Percentiles rank a stretch among this genome's conserved stretches.
Evolutionary conservation across 2,329 filamentous ascomycete genomes (phyloP).

Genomic region (Neoscytalidium dimidiatum): DNA sequence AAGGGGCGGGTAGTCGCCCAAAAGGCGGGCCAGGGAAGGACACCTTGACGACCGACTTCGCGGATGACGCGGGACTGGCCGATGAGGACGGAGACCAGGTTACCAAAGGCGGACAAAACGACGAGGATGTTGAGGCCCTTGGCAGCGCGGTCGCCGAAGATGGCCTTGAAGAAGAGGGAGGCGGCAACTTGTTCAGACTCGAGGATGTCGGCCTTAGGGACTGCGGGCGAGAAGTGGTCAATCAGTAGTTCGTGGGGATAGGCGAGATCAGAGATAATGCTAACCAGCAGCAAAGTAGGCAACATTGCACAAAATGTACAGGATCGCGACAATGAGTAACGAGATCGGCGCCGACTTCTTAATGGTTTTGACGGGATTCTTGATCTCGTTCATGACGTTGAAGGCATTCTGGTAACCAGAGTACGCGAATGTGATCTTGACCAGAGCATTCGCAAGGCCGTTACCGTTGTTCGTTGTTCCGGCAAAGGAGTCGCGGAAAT

Average conservation of each 20-base stretch:
- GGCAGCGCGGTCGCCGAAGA: slow-evolving; percentile 56
- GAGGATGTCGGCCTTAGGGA: slow-evolving; percentile 68
- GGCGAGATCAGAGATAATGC: slow-evolving; percentile 30
- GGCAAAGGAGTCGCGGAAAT: slow-evolving; percentile 32
- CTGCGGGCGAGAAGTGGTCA: slow-evolving; percentile 35
- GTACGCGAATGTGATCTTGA: slow-evolving; percentile 36
- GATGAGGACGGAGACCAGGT: slow-evolving; percentile 58
- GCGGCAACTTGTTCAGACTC: slow-evolving; percentile 67
- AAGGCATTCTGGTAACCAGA: slow-evolving; percentile 35
- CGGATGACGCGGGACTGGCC: slow-evolving; percentile 32
- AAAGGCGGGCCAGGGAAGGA: slow-evolving; percentile 63
- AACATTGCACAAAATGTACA: slow-evolving; percentile 68
- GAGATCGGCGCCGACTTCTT: slow-evolving; percentile 63
- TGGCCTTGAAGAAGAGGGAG: slow-evolving; percentile 65
- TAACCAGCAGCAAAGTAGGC: slow-evolving; percentile 60
- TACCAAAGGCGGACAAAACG: slow-evolving; percentile 67
- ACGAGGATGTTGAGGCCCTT: slow-evolving; percentile 61
- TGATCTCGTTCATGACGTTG: slow-evolving; percentile 36
- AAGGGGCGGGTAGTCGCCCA: slow-evolving; percentile 69
- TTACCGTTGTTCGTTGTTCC: slow-evolving; percentile 32
- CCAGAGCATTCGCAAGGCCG: slow-evolving; percentile 32
- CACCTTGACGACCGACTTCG: slow-evolving; percentile 59
- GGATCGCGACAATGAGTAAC: slow-evolving; percentile 60
- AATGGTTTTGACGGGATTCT: slow-evolving; percentile 63
- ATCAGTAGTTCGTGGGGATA: slow-evolving; percentile 30